phyloP scores from a whole-genome alignment of 495 filamentous ascomycete genomes.

The Pyronema omphalodes region DNA sequence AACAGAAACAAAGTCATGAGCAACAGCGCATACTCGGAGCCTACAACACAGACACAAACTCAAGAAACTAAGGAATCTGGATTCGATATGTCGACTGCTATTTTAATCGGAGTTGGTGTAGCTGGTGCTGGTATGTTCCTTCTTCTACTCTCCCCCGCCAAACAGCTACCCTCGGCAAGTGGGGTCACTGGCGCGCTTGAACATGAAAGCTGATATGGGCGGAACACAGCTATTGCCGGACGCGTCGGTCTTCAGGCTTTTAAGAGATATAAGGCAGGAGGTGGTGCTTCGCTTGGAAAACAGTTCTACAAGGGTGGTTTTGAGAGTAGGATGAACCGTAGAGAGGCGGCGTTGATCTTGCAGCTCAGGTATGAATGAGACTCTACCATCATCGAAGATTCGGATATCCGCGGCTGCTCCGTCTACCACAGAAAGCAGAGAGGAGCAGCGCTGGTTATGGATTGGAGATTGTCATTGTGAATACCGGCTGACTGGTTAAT shows the following conservation, averaged over 20 bases:
- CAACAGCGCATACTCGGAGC: conserved; percentile 1
- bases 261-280: conserved; percentile 58
- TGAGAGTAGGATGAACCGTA: conserved; percentile 76
- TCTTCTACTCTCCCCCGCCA: not conserved
- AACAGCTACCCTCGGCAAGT: not conserved
- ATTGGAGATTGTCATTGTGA: not conserved
- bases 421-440: too few relatives aligned
- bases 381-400: too few relatives aligned
- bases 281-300: conserved; percentile 45
- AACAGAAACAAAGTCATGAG: not conserved
- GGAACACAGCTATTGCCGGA: conserved; percentile 29
- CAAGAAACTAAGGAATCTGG: not conserved
- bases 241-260: conserved; percentile 79
- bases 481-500: not conserved
- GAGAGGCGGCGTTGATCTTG: conserved; percentile 80
- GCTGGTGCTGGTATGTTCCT: conserved; percentile 30
- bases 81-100: conserved; percentile 48
- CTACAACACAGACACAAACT: too few relatives aligned
- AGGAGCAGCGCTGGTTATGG: not conserved
- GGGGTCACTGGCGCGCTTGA: too few relatives aligned
- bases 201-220: not conserved
- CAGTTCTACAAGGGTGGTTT: conserved; percentile 96
- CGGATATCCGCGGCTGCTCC: not conserved
- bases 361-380: conserved; percentile 53
- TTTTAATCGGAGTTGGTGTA: conserved; percentile 64